Evolutionary conservation across 306 rosid genomes (phyloP).

Genomic region (Sechiopsis laciniata): DNA sequence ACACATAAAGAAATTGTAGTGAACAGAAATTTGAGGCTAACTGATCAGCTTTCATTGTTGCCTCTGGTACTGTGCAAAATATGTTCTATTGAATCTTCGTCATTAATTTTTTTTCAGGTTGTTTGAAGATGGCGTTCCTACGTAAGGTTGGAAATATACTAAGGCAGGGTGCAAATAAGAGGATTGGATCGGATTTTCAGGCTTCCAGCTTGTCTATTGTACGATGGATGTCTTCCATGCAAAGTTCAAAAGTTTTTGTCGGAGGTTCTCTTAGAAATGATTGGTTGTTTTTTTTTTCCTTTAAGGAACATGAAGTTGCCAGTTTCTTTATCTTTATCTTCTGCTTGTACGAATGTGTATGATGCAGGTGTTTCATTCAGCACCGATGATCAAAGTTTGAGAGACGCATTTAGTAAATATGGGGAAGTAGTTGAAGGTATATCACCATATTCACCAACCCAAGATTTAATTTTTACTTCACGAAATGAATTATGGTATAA

Average conservation of each 20-base stretch:
- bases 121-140: constrained; percentile 66
- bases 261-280: constrained; percentile 51
- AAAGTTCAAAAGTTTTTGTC: constrained; percentile 61
- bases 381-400: constrained; percentile 65
- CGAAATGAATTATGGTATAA: not conserved
- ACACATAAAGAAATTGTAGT: too few relatives aligned
- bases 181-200: constrained; percentile 39
- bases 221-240: constrained; percentile 54
- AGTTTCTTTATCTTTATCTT: not conserved
- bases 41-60: not conserved
- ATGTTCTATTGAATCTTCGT: not conserved
- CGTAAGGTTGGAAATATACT: constrained; percentile 69
- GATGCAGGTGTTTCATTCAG: constrained; percentile 56
- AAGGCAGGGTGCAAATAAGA: constrained; percentile 49
- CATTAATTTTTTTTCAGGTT: constrained; percentile 26
- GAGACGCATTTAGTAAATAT: constrained; percentile 66
- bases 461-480: not conserved
- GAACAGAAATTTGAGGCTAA: not conserved
- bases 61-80: not conserved
- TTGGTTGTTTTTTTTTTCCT: not conserved
- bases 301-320: not conserved
- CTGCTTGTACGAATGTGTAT: not conserved
- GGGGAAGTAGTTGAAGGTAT: constrained; percentile 81
- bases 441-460: not conserved
- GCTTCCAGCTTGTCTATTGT: constrained; percentile 39